Base-by-base conservation (phyloP, 2,329 filamentous ascomycete genomes). In the Exserohilum rostratum region DNA sequence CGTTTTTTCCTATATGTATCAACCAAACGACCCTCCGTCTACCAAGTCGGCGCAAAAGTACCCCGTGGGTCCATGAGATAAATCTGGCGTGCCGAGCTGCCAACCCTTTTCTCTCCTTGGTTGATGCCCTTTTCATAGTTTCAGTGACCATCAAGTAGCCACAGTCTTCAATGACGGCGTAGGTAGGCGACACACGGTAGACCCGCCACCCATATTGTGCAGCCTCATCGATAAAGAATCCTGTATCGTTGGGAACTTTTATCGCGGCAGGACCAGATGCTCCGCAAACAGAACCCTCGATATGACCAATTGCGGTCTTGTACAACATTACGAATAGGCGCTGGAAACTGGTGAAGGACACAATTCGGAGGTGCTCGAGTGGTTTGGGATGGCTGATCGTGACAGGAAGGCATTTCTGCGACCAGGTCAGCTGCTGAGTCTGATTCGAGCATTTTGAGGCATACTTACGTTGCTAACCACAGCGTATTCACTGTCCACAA, bases 321-420 rank as follows among this genome's bases (percentile, higher is more conserved):
- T n/a, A n/a, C n/a, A n/a, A n/a, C n/a, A n/a, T n/a, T n/a, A n/a
- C n/a, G n/a, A 6, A 50, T 38, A 22, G 37, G 9, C 51, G 45
- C 45, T 54, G 38, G 7, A 17, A 29, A 29, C 45, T 49, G 11
- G 17, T 25, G 35, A 43, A 47, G 20, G 43, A 31, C 18, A 53
- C 50, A 27, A 53, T 47, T 15, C 29, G 35, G 25, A 42, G 10
- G 37, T 33, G 34, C 3, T 47, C 34, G 35, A 47, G 34, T 9
- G 30, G 34, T 20, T 29, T 39, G 6, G 45, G 35, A 7, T 37
- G 15, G 15, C 29, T 30, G 12, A 31, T 6, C 10, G 18, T 18
- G 6, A 18, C 37, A 22, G 37, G 37, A 6, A 39, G 37, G 18
- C 37, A 22, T 13, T 39, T 39, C 37, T 39, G 12, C 3, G 10